Evolutionary conservation across 2,329 filamentous ascomycete genomes (phyloP), one percentile per base, ranked within the genome.

Genomic region (Fusarium redolens): DNA sequence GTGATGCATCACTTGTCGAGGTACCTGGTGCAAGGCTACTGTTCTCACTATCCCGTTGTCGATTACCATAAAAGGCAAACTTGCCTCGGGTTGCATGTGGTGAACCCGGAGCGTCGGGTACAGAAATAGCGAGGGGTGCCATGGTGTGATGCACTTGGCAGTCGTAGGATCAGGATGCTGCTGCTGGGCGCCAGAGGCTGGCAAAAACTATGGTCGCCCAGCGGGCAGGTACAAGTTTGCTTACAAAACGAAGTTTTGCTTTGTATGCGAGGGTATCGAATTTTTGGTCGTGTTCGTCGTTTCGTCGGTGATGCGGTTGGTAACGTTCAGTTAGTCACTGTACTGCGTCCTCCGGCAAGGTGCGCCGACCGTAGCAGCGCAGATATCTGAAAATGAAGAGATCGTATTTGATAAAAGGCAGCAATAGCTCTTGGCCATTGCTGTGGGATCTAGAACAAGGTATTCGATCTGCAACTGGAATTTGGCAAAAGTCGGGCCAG

Each of bases 381-480:
- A 68, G 51, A 25, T 47, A 56, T 61, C 48, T 64, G 44, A 54
- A 64, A 65, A 61, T 45, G 58, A 59, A 65, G 59, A 67, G 58
- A 58, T 65, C 52, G 66, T 30, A 14, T 51, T 59, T 41, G 66
- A 51, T n/a, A 64, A 68, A 69, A 43, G 20, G 38, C 38, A 67
- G 61, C 68, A 69, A 68, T 43, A 72, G 68, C 68, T 68, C 75
- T 77, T 69, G 68, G 75, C 74, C 75, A 77, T 77, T 50, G 73
- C 75, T 76, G 66, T 71, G 59, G 63, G 66, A 59, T 68, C 71
- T 73, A 68, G 50, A 72, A 74, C 68, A 61, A 65, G 40, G 22
- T 35, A 57, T 59, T 60, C 57, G n/a, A 56, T 74, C 66, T 48
- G 62, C 40, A 45, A 72, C 51, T 69, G 56, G 56, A 65, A 67